Base-by-base conservation (phyloP, 2,329 filamentous ascomycete genomes). In the Claviceps maximensis region DNA sequence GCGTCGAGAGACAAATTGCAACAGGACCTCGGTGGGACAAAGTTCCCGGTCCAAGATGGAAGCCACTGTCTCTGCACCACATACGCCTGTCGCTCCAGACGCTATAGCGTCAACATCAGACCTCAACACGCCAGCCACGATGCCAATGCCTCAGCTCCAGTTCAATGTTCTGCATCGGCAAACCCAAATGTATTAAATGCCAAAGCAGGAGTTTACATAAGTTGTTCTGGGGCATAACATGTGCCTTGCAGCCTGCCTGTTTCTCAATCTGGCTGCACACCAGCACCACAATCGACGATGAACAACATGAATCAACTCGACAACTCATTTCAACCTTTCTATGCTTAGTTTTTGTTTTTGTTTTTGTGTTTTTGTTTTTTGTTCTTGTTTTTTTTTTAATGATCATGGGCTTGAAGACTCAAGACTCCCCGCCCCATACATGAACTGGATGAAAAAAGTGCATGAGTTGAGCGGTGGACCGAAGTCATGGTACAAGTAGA, bases 1-100 rank as follows among this genome's bases (percentile, higher is more conserved):
- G 50, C 75, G 81, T 52, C 76, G 83, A 47, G 83, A 86, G 62
- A 81, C 73, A 62, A 79, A 72, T 59, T 75, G 44, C 38, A 50
- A 31, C 47, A 54, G 54, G 54, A 59, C 63, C 45, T 62, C 72
- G 44, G 69, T 65, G 71, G 29, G 70, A 67, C 52, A 71, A 71
- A 62, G 64, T 70, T 9, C 51, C 2, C 79, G 74, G 62, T 67
- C 73, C 45, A 76, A 75, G 62, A 63, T 66, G 25, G 74, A 79
- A 58, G 64, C 33, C 38, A n/a, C 36, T n/a, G 15, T n/a, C 36
- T n/a, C 41, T n/a, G 44, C 47, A 27, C 21, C 68, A 27, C 70
- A 66, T 50, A 64, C 63, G 54, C 67, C 66, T 17, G 57, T 60
- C 42, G 64, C 63, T 5, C 61, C 66, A 9, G 64, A 66, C 47